Evolutionary conservation across 139 green algal species (phyloP), one percentile per base, ranked within the genome.

Genomic region (Mychonastes homosphaera): DNA sequence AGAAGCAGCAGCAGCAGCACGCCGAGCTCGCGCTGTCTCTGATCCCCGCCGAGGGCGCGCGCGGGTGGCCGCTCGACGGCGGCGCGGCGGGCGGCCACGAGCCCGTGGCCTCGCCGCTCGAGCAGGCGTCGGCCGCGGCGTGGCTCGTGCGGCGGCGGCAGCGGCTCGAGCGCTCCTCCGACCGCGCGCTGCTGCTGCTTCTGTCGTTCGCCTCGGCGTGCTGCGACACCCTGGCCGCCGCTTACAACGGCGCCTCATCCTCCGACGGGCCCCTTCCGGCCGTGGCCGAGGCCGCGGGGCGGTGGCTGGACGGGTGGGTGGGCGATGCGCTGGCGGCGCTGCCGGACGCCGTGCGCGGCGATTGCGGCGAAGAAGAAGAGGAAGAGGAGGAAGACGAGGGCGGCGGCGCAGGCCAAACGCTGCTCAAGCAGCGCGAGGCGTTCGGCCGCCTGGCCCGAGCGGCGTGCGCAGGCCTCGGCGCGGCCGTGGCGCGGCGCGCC

Each of bases 231-330:
- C 56, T 75, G 34, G 28, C 55, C 6, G 3, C 28, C 2, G 29
- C 59, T 10, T 60, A 59, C 62, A 70, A 58, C 47, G 41, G 52
- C 16, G n/a, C 53, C n/a, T 51, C 36, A 21, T 35, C 21, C 21
- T 23, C 16, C 21, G 51, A 68, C 10, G 53, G 43, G 40, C 48
- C 38, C 23, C 26, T 40, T 21, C 34, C 30, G 18, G 10, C 6
- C 6, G 23, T 59, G 32, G 69, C 73, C 64, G 19, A 16, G 21
- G n/a, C 38, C n/a, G 53, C 73, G 40, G 24, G 67, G 8, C 8
- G n/a, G 1, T 62, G 65, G 27, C 39, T 78, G 15, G 51, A 78
- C 26, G 56, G 49, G 18, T 81, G 56, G 56, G 56, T 21, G 6
- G 56, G 56, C 2, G 56, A 63, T 24, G 4, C 19, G 9, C 18